Evolutionary conservation across 805 yeast genomes (phyloP), one percentile per base, ranked within the genome.

Genomic region (Candida schatavii): DNA sequence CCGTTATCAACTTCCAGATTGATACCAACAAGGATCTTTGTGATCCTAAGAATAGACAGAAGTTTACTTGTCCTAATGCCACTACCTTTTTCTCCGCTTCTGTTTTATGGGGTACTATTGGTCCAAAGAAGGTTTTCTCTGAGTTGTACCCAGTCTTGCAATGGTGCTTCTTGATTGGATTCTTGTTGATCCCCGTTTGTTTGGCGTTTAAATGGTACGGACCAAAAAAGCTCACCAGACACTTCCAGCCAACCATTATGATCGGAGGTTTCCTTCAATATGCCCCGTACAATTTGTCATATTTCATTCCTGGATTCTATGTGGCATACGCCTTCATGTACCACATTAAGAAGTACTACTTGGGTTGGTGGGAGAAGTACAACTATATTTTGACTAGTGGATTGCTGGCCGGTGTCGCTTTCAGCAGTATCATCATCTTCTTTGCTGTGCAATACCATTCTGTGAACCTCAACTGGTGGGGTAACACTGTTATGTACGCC

Each of bases 341-440:
- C 59, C 71, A 66, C 52, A 58, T 78, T 50, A 70, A 73, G 50
- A 61, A 64, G 39, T 58, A 62, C 47, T 73, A 70, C 56, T 52
- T 66, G 40, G 56, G 68, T 19, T 72, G 83, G 83, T 82, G 83
- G 88, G 77, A 80, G 25, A 82, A 80, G 58, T 82, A 83, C 59
- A 81, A 80, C 56, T 81, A 78, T 56, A 66, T 81, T 30, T 56
- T 81, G 38, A 59, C 75, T 15, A 68, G 79, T 22, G 81, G 35
- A 29, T 48, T 64, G 54, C 45, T 47, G 31, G 59, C 67, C 1
- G 70, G 70, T 38, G 55, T 64, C 30, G 70, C 69, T 11, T 62
- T 63, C 41, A 46, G 61, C 46, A 47, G 59, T 11, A 50, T 65
- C 39, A 63, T 65, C 39, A 60, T 65, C 27, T 65, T 63, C 55